Evolutionary conservation across 495 filamentous ascomycete species (phyloP).

Genomic region (Tuber indicum): DNA sequence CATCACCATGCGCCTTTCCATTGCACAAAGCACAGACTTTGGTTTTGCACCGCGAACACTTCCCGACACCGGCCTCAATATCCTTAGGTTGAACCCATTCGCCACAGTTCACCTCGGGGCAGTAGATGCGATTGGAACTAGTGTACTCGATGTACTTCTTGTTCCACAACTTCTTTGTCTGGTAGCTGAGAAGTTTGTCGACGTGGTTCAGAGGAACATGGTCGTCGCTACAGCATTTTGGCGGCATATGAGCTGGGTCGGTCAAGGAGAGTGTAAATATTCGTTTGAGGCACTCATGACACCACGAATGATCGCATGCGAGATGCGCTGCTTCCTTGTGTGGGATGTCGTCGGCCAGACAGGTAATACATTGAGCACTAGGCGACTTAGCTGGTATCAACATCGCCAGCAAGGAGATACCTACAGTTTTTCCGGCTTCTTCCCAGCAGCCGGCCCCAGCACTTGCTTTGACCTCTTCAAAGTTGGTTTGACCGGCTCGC

Average conservation of each 20-base stretch:
- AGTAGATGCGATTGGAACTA: conserved; percentile 67
- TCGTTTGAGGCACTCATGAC: conserved; percentile 62
- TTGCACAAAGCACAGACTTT: conserved; percentile 70
- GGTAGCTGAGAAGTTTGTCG: conserved; percentile 61
- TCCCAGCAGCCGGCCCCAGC: conserved; percentile 31
- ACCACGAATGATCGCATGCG: conserved; percentile 71
- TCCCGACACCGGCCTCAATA: conserved; percentile 53
- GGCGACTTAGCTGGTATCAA: conserved; percentile 13
- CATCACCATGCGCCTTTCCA: conserved; percentile 60
- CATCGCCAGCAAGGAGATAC: conserved; percentile 6
- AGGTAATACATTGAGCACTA: conserved; percentile 64
- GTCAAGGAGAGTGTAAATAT: conserved; percentile 65
- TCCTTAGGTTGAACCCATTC: conserved; percentile 67
- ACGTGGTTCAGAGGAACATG: conserved; percentile 68
- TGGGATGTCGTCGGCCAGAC: conserved; percentile 57
- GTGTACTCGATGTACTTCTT: conserved; percentile 66
- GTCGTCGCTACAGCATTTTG: conserved; percentile 64
- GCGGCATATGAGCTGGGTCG: conserved; percentile 73
- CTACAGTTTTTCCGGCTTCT: conserved; percentile 38
- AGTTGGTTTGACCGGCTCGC: conserved; percentile 11
- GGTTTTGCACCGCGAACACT: conserved; percentile 62
- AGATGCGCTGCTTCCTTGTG: conserved; percentile 58
- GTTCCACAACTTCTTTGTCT: conserved; percentile 73
- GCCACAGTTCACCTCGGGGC: conserved; percentile 62
- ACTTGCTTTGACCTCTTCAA: conserved; percentile 27